Conservation (phyloP, 345 rosid species). For the Hibiscus tridactylites region DNA sequence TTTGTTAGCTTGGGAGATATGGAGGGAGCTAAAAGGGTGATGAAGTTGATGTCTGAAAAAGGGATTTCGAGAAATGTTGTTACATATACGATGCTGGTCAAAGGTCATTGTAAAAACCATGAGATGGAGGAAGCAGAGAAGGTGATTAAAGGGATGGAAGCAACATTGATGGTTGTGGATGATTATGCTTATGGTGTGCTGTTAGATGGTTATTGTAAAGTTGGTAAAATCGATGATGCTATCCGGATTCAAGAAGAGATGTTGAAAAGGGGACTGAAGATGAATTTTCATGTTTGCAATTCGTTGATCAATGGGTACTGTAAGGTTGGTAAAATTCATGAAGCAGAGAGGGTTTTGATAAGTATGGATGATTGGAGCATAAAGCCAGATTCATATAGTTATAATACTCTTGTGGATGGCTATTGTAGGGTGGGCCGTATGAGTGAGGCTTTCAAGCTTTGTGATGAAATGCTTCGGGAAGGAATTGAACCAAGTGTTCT, state of each 20-base stretch:
- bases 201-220: constrained; percentile 70
- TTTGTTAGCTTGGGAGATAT: constrained; percentile 53
- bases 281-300: constrained; percentile 64
- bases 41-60: constrained; percentile 41
- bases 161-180: constrained; percentile 34
- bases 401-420: constrained; percentile 71
- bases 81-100: constrained; percentile 51
- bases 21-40: constrained; percentile 35
- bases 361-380: constrained; percentile 49
- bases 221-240: constrained; percentile 53
- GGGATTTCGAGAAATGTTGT: constrained; percentile 42
- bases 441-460: constrained; percentile 53
- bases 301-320: constrained; percentile 74
- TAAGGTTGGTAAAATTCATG: constrained; percentile 41
- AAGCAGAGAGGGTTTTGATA: constrained; percentile 38
- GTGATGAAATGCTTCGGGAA: constrained; percentile 39
- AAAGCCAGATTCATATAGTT: constrained; percentile 64
- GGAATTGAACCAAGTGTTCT: constrained; percentile 44
- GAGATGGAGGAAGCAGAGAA: constrained; percentile 57
- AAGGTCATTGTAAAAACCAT: constrained; percentile 46
- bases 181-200: constrained; percentile 61
- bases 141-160: constrained; percentile 31
- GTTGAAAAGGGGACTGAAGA: constrained; percentile 48
- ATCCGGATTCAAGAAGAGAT: constrained; percentile 49
- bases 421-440: constrained; percentile 47